These are phyloP conservation scores for Podaxis sp. DNA, from an alignment of 768 basidiomycete species.

Conservation along the genomic window DNA sequence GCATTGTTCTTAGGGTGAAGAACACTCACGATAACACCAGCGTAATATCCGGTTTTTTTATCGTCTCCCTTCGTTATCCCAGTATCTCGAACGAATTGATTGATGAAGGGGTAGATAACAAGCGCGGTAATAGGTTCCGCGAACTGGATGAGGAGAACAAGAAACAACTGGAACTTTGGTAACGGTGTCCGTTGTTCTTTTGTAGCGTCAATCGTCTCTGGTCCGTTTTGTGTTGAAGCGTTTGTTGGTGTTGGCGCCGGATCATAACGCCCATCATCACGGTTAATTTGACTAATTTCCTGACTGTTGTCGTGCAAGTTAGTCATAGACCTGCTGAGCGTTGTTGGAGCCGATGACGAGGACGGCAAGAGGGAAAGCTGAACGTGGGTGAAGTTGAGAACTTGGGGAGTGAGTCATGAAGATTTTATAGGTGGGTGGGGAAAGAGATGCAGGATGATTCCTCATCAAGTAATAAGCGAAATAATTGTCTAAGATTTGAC, in stretches of 20 bases:
- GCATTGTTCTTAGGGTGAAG: not conserved
- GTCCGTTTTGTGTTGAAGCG: not conserved
- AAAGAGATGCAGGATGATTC: not conserved
- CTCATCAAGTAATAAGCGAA: not conserved
- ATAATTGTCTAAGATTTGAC: not conserved
- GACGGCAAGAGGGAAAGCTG: not conserved
- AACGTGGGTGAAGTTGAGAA: not conserved
- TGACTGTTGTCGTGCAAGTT: not conserved
- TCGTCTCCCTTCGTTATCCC: conserved; percentile 46
- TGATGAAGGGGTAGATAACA: conserved; percentile 48
- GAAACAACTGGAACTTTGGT: conserved; percentile 39
- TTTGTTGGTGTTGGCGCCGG: not conserved
- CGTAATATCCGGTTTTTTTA: conserved; percentile 46
- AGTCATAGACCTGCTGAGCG: not conserved
- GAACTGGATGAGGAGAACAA: conserved; percentile 39
- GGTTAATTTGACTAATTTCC: not conserved
- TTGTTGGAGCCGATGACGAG: not conserved
- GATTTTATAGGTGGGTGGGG: not conserved
- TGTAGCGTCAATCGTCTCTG: not conserved
- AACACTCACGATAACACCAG: conserved; percentile 42
- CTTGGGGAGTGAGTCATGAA: not conserved
- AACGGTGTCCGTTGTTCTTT: conserved; percentile 33
- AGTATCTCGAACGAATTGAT: conserved; percentile 44
- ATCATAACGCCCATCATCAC: not conserved
- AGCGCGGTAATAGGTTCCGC: conserved; percentile 44